These are phyloP conservation scores for Claviceps sp. DNA, from an alignment of 2,329 filamentous ascomycete species.

Conservation along the genomic window DNA sequence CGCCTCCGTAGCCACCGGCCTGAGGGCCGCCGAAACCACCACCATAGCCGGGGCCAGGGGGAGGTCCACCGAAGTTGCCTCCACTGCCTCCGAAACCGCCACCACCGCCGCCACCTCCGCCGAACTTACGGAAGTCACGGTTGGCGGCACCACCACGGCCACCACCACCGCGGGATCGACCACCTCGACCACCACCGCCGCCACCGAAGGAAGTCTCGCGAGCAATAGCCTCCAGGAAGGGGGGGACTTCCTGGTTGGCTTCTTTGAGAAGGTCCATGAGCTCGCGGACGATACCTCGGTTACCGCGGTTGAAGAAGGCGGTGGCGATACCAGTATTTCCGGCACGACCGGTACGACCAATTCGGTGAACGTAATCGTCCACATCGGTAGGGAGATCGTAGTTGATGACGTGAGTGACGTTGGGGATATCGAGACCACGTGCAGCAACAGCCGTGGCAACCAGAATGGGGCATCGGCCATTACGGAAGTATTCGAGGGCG, in stretches of 20 bases:
- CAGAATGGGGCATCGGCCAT: conserved; percentile 85
- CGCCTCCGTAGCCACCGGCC: conserved; percentile 25
- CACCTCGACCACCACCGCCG: conserved; percentile 38
- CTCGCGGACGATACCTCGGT: conserved; percentile 93
- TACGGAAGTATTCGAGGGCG: conserved; percentile 94
- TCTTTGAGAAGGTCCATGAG: conserved; percentile 97
- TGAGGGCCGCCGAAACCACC: conserved; percentile 20
- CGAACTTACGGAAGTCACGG: conserved; percentile 81
- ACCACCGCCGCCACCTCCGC: conserved; percentile 37
- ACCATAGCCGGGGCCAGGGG: conserved; percentile 24
- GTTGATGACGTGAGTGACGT: conserved; percentile 96
- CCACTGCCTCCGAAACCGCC: conserved; percentile 27
- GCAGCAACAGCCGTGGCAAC: conserved; percentile 96
- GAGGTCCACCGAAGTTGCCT: conserved; percentile 17
- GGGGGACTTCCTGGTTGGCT: conserved; percentile 90
- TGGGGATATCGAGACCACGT: conserved; percentile 81
- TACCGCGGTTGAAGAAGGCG: conserved; percentile 99
- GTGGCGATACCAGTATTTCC: conserved; percentile 98
- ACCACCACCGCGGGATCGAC: conserved; percentile 33
- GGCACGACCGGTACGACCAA: conserved; percentile 98
- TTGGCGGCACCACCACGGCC: conserved; percentile 59
- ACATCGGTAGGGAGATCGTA: conserved; percentile 99
- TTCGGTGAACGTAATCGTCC: conserved; percentile 97
- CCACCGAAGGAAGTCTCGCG: conserved; percentile 83
- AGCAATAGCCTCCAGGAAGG: conserved; percentile 93